Percentiles rank a stretch among this genome's conserved stretches.
Conservation (phyloP, 495 filamentous ascomycete species). For the Penicillium waksmanii region DNA sequence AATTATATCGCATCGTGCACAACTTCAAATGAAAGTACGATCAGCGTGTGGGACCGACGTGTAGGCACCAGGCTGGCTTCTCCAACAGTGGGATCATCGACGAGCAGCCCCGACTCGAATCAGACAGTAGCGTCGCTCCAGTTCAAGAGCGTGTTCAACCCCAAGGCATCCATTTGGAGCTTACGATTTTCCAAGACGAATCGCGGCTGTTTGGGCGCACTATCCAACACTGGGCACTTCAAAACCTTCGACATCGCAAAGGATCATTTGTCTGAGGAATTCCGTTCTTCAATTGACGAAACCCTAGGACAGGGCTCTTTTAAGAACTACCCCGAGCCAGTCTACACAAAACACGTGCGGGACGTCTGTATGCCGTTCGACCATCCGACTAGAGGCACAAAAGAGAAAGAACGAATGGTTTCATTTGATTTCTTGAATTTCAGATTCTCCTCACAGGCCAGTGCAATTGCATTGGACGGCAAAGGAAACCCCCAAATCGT, state of each 20-base stretch:
- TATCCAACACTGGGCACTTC: conserved; percentile 79
- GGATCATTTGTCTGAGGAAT: conserved; percentile 53
- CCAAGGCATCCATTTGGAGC: conserved; percentile 68
- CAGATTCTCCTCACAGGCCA: conserved; percentile 63
- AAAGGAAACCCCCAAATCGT: conserved; percentile 68
- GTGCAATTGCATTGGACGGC: conserved; percentile 68
- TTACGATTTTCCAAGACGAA: conserved; percentile 78
- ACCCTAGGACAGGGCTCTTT: conserved; percentile 46
- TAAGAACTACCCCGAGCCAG: conserved; percentile 44
- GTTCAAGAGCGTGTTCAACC: conserved; percentile 65
- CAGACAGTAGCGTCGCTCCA: conserved; percentile 62
- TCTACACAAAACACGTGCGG: conserved; percentile 53
- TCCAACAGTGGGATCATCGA: conserved; percentile 40
- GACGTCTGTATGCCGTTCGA: conserved; percentile 51
- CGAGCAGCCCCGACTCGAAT: conserved; percentile 35
- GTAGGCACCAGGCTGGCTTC: conserved; percentile 56
- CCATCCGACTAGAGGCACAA: conserved; percentile 43
- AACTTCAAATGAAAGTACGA: conserved; percentile 63
- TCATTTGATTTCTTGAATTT: conserved; percentile 84
- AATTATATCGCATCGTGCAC: conserved; percentile 95
- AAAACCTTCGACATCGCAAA: conserved; percentile 72
- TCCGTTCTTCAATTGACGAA: conserved; percentile 44
- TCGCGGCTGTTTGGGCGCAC: conserved; percentile 71
- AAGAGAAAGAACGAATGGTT: conserved; percentile 69
- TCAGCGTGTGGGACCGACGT: conserved; percentile 90